Evolutionary conservation across 1,284 basidiomycete genomes (phyloP), one percentile per base, ranked within the genome.

Genomic region (Sparassis latifolia): DNA sequence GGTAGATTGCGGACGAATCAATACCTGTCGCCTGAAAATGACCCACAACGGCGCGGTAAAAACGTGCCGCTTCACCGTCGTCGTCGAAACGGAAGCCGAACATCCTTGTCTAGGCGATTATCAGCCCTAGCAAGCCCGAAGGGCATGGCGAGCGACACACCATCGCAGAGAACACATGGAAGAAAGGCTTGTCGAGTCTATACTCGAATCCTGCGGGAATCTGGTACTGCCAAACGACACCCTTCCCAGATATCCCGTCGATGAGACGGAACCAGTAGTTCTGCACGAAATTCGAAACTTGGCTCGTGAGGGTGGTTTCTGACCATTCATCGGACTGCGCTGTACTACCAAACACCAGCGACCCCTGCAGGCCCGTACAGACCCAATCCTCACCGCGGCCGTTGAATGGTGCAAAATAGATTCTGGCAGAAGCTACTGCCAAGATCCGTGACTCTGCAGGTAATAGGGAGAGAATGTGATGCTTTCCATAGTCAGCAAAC

Each of bases 171-270:
- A 95, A 95, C 33, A 84, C 78, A 68, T 97, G 93, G 72, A 97
- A 97, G 73, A 95, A 97, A 1, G 92, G 89, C 55, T 89, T 84
- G 68, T 97, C 93, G 59, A 89, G 78, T 59, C 84, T 81, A 68
- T 95, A 97, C 51, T 84, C 77, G 61, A 94, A 84, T 54, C 80
- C 77, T 42, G 82, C 79, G 4, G 89, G 90, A 42, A 97, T 74
- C 60, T 86, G 86, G 67, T 96, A 92, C 66, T 88, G 81, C 94
- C 94, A 97, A 12, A 92, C 79, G 38, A 91, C 56, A 31, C 64
- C 81, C 57, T 88, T 89, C 35, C 84, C 77, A 2, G 81, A 81
- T 33, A 79, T 78, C 64, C 77, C 70, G 53, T 93, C 79, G 55
- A 92, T 78, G 41, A 96, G 81, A 32, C 90, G 77, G 66, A 90